A percentile compares a stretch with the other conserved stretches of the same genome.
These are phyloP conservation scores for Stagonosporopsis chrysanthemi DNA, from an alignment of 2,329 filamentous ascomycete genomes.

Conservation along the genomic window DNA sequence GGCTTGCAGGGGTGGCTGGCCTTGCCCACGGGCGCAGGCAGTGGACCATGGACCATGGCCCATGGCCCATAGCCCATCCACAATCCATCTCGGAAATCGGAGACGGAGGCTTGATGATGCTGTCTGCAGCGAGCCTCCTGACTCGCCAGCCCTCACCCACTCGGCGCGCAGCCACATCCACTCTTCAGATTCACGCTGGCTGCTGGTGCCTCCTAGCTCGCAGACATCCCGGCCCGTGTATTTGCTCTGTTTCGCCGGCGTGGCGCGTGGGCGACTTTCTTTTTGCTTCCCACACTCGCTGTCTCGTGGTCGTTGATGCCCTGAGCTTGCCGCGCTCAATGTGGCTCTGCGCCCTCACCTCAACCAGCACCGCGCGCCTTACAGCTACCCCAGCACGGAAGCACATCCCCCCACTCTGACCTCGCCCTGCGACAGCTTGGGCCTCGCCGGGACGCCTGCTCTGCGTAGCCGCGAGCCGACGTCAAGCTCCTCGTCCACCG, in stretches of 20 bases:
- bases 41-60: neutral
- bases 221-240: constrained; percentile 27
- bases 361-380: constrained; percentile 27
- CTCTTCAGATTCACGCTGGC: constrained; percentile 35
- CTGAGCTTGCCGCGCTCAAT: constrained; percentile 35
- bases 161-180: constrained; percentile 48
- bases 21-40: constrained; percentile 28
- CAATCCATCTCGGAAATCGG: constrained; percentile 46
- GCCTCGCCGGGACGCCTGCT: constrained; percentile 35
- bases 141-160: constrained; percentile 34
- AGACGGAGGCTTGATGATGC: constrained; percentile 36
- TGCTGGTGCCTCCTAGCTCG: constrained; percentile 33
- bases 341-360: constrained; percentile 40
- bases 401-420: constrained; percentile 34
- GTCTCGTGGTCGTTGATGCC: constrained; percentile 18
- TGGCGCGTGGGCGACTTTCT: constrained; percentile 42
- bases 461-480: constrained; percentile 30
- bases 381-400: constrained; percentile 31
- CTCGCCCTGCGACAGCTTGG: constrained; percentile 30
- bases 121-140: constrained; percentile 31
- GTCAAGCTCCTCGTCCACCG: constrained; percentile 22
- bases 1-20: constrained; percentile 43
- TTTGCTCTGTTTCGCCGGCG: constrained; percentile 44
- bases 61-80: neutral
- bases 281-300: constrained; percentile 37